Evolutionary conservation across 768 basidiomycete species (phyloP).

Genomic region (Pholiota microspora): DNA sequence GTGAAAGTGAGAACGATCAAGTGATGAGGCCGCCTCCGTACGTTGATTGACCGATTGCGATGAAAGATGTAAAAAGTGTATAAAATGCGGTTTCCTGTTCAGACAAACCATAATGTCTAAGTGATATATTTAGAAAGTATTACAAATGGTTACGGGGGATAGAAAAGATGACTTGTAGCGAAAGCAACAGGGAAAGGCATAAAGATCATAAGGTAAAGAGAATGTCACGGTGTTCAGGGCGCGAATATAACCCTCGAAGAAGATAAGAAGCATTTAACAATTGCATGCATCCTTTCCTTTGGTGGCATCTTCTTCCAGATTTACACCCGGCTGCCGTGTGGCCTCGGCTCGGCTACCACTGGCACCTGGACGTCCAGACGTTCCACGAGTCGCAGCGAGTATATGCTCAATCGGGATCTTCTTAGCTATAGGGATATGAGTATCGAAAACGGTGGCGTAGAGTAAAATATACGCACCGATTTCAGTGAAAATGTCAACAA

Average conservation of each 20-base stretch:
- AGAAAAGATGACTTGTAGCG: slow-evolving; percentile 13
- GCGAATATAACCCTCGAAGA: slow-evolving; percentile 12
- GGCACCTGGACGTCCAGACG: slow-evolving; percentile 59
- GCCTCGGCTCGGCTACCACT: slow-evolving; percentile 50
- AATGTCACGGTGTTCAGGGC: slow-evolving; percentile 10
- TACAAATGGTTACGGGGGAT: slow-evolving; percentile 23
- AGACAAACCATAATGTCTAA: slow-evolving; percentile 22
- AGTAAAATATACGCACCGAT: slow-evolving; percentile 64
- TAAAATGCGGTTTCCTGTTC: slow-evolving; percentile 5
- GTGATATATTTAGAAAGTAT: slow-evolving; percentile 25
- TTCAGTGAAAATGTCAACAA: slow-evolving; percentile 96
- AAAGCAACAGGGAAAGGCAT: slow-evolving; percentile 23
- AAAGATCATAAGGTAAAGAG: slow-evolving; percentile 28
- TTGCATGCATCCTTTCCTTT: slow-evolving; percentile 80
- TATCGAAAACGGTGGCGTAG: not conserved
- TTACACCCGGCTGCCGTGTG: slow-evolving; percentile 58
- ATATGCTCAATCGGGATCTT: slow-evolving; percentile 89
- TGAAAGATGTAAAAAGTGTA: slow-evolving; percentile 1
- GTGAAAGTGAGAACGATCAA: slow-evolving; percentile 45
- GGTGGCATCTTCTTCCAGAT: slow-evolving; percentile 61
- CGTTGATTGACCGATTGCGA: slow-evolving; percentile 39
- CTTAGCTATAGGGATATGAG: slow-evolving; percentile 39
- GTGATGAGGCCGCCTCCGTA: slow-evolving; percentile 62
- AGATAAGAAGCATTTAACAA: slow-evolving; percentile 47
- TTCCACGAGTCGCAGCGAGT: slow-evolving; percentile 76